Percentiles rank a stretch among this genome's conserved stretches.
phyloP scores from a whole-genome alignment of 352 stramenopile genomes.

The Phytophthora pinifolia region DNA sequence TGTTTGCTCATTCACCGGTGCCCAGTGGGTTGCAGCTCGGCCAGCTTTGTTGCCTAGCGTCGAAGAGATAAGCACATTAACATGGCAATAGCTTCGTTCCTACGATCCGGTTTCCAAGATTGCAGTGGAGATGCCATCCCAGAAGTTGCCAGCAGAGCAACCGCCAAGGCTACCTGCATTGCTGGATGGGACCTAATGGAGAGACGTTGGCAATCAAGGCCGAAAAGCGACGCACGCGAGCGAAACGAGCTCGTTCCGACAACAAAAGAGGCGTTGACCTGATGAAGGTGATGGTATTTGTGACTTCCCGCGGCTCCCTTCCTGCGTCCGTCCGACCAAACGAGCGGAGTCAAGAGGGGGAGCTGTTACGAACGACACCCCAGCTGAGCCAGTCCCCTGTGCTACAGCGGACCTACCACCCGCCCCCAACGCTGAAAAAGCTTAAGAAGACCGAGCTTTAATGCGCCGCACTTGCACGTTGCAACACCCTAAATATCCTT shows the following conservation, averaged over 20 bases:
- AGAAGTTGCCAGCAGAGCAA: too few relatives aligned
- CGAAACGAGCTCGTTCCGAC: conserved; percentile 6
- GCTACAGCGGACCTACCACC: conserved; percentile 31
- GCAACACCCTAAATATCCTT: conserved; percentile 89
- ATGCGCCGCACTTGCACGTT: conserved; percentile 55
- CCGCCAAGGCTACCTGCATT: not conserved
- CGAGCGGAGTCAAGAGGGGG: conserved; percentile 5
- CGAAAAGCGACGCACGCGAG: conserved; percentile 4
- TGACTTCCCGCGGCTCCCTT: conserved; percentile 11
- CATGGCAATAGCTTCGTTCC: conserved; percentile 30
- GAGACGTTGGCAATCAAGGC: conserved; percentile 7
- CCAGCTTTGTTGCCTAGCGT: conserved; percentile 24
- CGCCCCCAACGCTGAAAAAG: conserved; percentile 31
- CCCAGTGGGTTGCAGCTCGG: conserved; percentile 6
- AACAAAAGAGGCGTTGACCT: conserved; percentile 17
- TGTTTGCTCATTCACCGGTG: conserved; percentile 8
- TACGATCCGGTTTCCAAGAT: conserved; percentile 3
- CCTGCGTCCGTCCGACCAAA: conserved; percentile 11
- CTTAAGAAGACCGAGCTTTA: conserved; percentile 83
- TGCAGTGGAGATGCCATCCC: too few relatives aligned
- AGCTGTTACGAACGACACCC: conserved; percentile 29
- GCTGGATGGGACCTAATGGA: not conserved
- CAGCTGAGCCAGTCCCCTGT: conserved; percentile 20
- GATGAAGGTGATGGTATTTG: conserved; percentile 39
- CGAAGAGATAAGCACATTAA: conserved; percentile 26